Conservation (phyloP, 1,139 yeast species). For the Magnusiomyces fungicola region DNA sequence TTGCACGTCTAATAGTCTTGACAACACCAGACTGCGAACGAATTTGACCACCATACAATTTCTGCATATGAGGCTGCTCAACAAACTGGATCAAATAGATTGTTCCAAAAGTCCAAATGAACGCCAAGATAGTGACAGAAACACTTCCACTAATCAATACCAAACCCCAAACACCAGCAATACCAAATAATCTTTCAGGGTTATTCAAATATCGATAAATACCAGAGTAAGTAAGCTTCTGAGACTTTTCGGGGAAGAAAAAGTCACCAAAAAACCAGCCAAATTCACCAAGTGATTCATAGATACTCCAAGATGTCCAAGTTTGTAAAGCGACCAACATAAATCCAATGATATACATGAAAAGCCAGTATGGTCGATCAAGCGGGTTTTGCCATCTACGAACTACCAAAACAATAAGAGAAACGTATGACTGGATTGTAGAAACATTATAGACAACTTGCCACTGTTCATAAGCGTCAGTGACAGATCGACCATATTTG, state of each 20-base stretch:
- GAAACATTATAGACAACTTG: conserved; percentile 56
- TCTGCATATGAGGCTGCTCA: conserved; percentile 75
- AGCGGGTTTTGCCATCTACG: conserved; percentile 34
- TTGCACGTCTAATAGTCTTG: conserved; percentile 44
- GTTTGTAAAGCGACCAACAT: conserved; percentile 53
- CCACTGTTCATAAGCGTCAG: conserved; percentile 72
- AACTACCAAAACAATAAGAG: conserved; percentile 31
- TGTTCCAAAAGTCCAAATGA: conserved; percentile 63
- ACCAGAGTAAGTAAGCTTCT: conserved; percentile 63
- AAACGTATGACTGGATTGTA: conserved; percentile 39
- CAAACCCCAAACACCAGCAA: conserved; percentile 78
- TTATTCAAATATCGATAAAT: conserved; percentile 78
- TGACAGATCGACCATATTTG: conserved; percentile 58
- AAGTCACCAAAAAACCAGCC: conserved; percentile 93
- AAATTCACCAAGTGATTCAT: conserved; percentile 70
- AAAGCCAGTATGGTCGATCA: conserved; percentile 35
- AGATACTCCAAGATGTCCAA: conserved; percentile 67
- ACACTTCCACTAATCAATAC: conserved; percentile 55
- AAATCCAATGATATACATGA: conserved; percentile 53
- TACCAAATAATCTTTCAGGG: conserved; percentile 78
- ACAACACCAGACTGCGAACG: conserved; percentile 50
- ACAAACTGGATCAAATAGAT: conserved; percentile 64
- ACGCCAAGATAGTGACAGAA: conserved; percentile 50
- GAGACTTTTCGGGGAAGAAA: conserved; percentile 52
- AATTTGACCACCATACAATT: conserved; percentile 59